These are phyloP conservation scores for Cucurbita ficifolia DNA, from an alignment of 306 rosid species.

Conservation along the genomic window DNA sequence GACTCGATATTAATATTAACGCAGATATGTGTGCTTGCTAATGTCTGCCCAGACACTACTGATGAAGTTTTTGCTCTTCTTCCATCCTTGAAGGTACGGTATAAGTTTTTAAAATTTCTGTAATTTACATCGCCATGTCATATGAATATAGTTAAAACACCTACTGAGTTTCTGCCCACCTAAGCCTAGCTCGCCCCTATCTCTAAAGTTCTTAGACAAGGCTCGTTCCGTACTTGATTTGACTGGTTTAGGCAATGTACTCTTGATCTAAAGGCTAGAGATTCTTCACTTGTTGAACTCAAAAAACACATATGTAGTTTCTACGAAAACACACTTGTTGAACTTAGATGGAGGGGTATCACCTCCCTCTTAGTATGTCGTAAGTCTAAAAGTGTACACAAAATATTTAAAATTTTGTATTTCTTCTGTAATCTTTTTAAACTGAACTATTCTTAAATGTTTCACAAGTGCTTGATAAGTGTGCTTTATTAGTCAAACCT, in stretches of 20 bases:
- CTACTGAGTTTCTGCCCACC: not conserved
- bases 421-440: not conserved
- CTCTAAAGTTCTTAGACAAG: too few species aligned
- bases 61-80: slow-evolving; percentile 79
- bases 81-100: slow-evolving; percentile 64
- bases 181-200: not conserved
- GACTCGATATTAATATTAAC: slow-evolving; percentile 14
- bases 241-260: not conserved
- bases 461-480: not conserved
- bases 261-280: not conserved
- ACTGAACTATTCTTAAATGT: not conserved
- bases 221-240: too few species aligned
- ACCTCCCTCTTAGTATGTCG: not conserved
- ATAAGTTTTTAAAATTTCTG: not conserved
- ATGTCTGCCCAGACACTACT: slow-evolving; percentile 53
- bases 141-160: not conserved
- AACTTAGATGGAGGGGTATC: not conserved
- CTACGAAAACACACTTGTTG: too few species aligned
- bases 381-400: not conserved
- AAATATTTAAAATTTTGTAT: not conserved
- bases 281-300: not conserved
- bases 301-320: not conserved
- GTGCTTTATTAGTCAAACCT: not conserved
- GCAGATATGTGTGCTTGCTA: slow-evolving; percentile 77
- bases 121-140: not conserved